These are phyloP conservation scores for Claviceps pusilla DNA, from an alignment of 2,329 filamentous ascomycete species.

Conservation along the genomic window DNA sequence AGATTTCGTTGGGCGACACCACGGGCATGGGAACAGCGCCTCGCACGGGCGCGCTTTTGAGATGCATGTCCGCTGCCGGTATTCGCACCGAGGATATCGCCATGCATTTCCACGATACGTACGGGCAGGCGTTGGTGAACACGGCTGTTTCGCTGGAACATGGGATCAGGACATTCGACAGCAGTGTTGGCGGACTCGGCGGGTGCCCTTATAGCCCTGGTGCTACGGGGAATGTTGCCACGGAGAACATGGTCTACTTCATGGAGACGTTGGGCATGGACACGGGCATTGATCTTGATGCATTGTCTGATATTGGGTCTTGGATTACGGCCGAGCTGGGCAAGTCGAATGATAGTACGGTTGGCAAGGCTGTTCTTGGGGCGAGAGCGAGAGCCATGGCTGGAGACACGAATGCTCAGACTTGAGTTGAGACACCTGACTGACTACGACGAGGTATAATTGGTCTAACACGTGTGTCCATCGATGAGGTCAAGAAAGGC, in stretches of 20 bases:
- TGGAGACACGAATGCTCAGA: conserved; percentile 11
- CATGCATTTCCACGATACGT: conserved; percentile 82
- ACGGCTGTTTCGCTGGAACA: conserved; percentile 62
- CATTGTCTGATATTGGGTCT: conserved; percentile 50
- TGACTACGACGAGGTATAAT: no score
- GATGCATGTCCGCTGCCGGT: conserved; percentile 49
- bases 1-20: conserved; percentile 81
- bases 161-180: conserved; percentile 66
- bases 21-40: conserved; percentile 81
- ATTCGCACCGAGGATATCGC: conserved; percentile 57
- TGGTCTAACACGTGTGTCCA: no score
- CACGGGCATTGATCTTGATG: conserved; percentile 57
- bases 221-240: conserved; percentile 73
- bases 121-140: conserved; percentile 74
- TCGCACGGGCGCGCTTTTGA: conserved; percentile 48
- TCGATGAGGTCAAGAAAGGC: background rate
- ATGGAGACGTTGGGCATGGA: conserved; percentile 58
- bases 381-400: conserved; percentile 22
- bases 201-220: conserved; percentile 78
- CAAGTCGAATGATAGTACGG: conserved; percentile 47
- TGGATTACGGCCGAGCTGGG: conserved; percentile 56
- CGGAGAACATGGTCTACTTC: conserved; percentile 71
- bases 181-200: conserved; percentile 64
- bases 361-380: conserved; percentile 50
- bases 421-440: background rate